Evolutionary conservation across 2,329 filamentous ascomycete genomes (phyloP), one percentile per base, ranked within the genome.

Genomic region (Zymoseptoria pseudotritici): DNA sequence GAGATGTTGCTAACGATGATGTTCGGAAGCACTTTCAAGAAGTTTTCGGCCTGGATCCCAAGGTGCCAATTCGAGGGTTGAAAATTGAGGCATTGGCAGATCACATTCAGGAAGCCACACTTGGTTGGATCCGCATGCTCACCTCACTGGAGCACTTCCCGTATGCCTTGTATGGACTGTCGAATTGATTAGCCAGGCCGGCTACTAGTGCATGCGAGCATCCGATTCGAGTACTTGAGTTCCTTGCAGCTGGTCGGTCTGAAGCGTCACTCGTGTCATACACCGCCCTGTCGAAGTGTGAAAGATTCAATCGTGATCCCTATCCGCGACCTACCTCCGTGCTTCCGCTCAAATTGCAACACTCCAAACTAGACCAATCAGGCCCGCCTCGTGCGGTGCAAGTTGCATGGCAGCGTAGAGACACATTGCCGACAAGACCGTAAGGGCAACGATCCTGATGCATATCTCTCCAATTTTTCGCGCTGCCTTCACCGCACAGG

Each of bases 21-120:
- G 52, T 53, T 29, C 20, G 90, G 94, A 76, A 80, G 24, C 20
- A 54, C 26, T 20, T 51, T n/a, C 56, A 80, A 9, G 84, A 91
- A 71, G 89, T 96, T 2, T 77, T 97, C n/a, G 91, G 31, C 55
- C 21, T 42, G 92, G 0, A 91, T 90, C 0, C 76, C 85, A 65
- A 90, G n/a, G n/a, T 20, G 22, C 56, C 24, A 11, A 58, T 69
- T 24, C 29, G 55, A 63, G 65, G 2, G 67, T 57, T 51, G 60
- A 63, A 6, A 73, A 72, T 63, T 73, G 67, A 63, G 74, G 72
- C 63, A 74, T 71, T 54, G 50, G 50, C 31, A 68, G 73, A 50
- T 67, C 68, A 52, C 64, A 73, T 7, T 72, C 24, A 20, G 6
- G 73, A 60, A 72, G 72, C 52, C 8, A 53, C 52, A 10, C 8